Conservation (phyloP, 495 filamentous ascomycete genomes). For the Cairneyella variabilis region DNA sequence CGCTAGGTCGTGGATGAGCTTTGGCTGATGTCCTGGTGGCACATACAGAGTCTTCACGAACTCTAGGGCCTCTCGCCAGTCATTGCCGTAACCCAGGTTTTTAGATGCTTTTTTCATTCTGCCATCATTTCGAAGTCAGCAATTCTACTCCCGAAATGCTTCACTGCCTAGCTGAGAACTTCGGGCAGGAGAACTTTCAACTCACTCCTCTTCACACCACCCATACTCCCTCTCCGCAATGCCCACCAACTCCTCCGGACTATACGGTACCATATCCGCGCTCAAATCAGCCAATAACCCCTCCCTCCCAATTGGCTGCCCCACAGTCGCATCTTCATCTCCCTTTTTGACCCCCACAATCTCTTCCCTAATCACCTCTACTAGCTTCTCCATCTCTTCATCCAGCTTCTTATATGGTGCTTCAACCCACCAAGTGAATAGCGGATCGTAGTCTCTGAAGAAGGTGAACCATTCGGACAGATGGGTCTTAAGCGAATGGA, state of each 20-base stretch:
- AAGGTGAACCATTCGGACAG: slow-evolving; percentile 39
- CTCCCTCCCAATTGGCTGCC: slow-evolving; percentile 44
- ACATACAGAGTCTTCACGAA: slow-evolving; percentile 48
- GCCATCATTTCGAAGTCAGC: no score
- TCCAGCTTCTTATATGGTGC: slow-evolving; percentile 34
- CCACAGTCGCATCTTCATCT: slow-evolving; percentile 42
- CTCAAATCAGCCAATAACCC: slow-evolving; percentile 39
- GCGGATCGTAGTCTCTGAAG: slow-evolving; percentile 30
- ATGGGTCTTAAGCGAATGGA: slow-evolving; percentile 31
- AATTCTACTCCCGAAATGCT: no score
- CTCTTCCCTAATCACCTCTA: slow-evolving; percentile 30
- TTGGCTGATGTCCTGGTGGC: slow-evolving; percentile 40
- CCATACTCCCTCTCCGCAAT: slow-evolving; percentile 40
- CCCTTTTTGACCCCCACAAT: slow-evolving; percentile 38
- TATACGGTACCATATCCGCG: slow-evolving; percentile 42
- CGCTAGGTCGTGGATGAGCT: slow-evolving; percentile 39
- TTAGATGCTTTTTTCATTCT: slow-evolving; percentile 36
- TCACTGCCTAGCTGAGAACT: no score
- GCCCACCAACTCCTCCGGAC: slow-evolving; percentile 44
- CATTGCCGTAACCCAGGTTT: slow-evolving; percentile 28
- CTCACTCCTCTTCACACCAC: slow-evolving; percentile 40
- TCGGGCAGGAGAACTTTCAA: no score
- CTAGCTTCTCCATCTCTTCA: slow-evolving; percentile 23
- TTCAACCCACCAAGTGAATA: slow-evolving; percentile 47
- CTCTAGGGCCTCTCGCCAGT: slow-evolving; percentile 47